Base-by-base conservation (phyloP, 2,329 filamentous ascomycete species). In the Hymenotorrendiella dingleyae region DNA sequence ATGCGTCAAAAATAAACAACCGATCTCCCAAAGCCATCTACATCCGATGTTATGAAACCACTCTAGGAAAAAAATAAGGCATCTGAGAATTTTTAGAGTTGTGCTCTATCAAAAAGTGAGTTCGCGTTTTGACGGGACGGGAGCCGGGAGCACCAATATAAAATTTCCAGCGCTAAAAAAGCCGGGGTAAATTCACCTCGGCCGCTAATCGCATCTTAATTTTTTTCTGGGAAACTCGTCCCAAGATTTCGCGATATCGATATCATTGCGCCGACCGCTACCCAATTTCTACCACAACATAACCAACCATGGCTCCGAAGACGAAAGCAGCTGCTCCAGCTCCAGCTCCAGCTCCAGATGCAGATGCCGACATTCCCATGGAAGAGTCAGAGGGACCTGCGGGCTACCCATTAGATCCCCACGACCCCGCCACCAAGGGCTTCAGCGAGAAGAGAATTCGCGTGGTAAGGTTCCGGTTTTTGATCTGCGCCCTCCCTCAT, bases 401-500 rank as follows among this genome's bases (percentile, higher is more conserved):
- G 9, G 9, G 8, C 10, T 12, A 19, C 14, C n/a, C 16, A 8
- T 14, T 27, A 10, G 43, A 32, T 6, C 43, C 35, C 14, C 45
- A 48, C 27, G 49, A 50, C 37, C 52, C 53, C 29, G 40, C 40
- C 8, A 42, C 28, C n/a, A 24, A 49, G 24, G 42, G 35, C 19
- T 40, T 43, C 24, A 43, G 50, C n/a, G 53, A 56, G 42, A 50
- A 57, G 40, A 46, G 54, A 21, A 56, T 60, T 36, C 45, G 52
- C 35, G 53, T 57, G 47, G 56, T 59, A 48, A 48, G 56, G 35
- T 46, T 40, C n/a, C n/a, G n/a, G n/a, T n/a, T n/a, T n/a, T n/a
- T n/a, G n/a, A n/a, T n/a, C n/a, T n/a, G n/a, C n/a, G n/a, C n/a
- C n/a, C n/a, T n/a, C n/a, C n/a, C n/a, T n/a, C n/a, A n/a, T n/a